Evolutionary conservation across 805 yeast genomes (phyloP), one percentile per base, ranked within the genome.

Genomic region (Lachancea kluyveri): DNA sequence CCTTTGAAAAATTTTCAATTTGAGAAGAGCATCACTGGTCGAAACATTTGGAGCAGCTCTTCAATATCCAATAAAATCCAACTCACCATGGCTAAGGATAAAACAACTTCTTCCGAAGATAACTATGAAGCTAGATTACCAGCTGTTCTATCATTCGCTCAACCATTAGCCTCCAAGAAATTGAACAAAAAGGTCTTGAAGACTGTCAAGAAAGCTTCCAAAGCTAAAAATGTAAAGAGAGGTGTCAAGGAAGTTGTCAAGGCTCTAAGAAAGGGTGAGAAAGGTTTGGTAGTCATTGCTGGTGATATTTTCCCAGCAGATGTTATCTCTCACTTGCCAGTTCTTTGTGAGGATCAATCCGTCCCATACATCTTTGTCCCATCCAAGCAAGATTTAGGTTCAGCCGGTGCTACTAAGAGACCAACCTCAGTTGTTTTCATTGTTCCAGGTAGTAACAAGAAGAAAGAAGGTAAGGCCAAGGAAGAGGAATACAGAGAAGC

Each of bases 211-310:
- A 90, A 86, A 62, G 97, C 98, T 7, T 87, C 97, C 33, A 92
- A 92, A 67, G 94, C 96, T 43, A 92, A 92, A 67, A 96, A 90
- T 62, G 96, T 92, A 48, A 90, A 87, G 67, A 77, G 98, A 66
- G 99, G 99, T 60, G 97, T 92, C 36, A 92, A 92, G 65, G 99
- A 92, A 66, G 98, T 92, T 21, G 97, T 90, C 50, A 92, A 92
- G 68, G 92, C 97, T 14, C 73, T 92, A 43, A 79, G 98, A 70
- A 92, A 92, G 65, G 97, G 97, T 46, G 97, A 88, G 60, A 92
- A 92, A 64, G 99, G 98, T 33, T 71, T 92, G 32, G 97, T 92
- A 24, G 68, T 92, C 46, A 79, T 92, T 63, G 98, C 99, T 20
- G 97, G 98, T 49, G 99, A 92, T 60, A 92, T 94, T 43, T 88